Evolutionary conservation across 2,329 filamentous ascomycete species (phyloP), one percentile per base, ranked within the genome.

Genomic region (Proliferodiscus dingleyae): DNA sequence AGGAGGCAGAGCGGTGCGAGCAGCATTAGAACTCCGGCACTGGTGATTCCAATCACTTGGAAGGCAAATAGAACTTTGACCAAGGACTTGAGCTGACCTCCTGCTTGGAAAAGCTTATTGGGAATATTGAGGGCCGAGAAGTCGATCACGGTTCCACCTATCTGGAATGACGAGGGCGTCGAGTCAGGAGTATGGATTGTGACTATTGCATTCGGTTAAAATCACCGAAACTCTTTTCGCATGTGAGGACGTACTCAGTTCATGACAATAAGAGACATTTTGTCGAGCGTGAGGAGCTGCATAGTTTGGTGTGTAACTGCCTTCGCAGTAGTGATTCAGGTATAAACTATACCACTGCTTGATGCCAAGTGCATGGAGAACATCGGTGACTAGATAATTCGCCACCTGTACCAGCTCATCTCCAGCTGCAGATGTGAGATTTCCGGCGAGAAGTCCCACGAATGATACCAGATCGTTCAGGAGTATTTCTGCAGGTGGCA

Each of bases 61-160:
- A 53, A 29, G n/a, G 45, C 46, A 16, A 53, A 41, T 24, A 51
- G 40, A 4, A 38, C 26, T 3, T 16, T 40, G 23, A 53, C 18
- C 15, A 55, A 13, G 2, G 26, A 2, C 34, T 38, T 45, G 2
- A 53, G 19, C 4, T 11, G 1, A 11, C 48, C 45, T 5, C 32
- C 36, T 15, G 39, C 22, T 9, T 11, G 19, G 2, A 37, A 16
- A 7, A 55, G 39, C 21, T 53, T 55, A 13, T 47, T 48, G 3
- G 46, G 43, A 5, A 55, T 29, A 30, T 55, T 53, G 6, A 55
- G 26, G 4, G 53, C 50, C 5, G 53, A 53, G 37, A 53, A 47
- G 36, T 55, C 53, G 29, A 55, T 23, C 10, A 45, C 36, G n/a
- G 41, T 46, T 16, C 41, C 46, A 34, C 53, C 53, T n/a, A 55